Percentiles rank a stretch among this genome's conserved stretches.
Conservation (phyloP, 441 rosid species). For the Gossypium trilobum region DNA sequence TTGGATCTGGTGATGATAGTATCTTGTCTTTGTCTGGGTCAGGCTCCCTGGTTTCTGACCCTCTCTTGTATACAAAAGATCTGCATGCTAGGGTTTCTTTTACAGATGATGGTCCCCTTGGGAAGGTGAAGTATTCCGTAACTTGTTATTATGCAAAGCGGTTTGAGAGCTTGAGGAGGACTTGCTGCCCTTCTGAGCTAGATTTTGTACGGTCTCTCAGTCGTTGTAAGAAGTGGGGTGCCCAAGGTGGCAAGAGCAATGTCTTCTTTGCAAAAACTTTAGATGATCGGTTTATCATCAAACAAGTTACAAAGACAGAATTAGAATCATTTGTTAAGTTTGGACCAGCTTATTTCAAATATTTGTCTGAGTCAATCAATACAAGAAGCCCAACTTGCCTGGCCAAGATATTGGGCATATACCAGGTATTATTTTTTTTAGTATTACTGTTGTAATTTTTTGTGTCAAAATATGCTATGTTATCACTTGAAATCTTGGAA, state of each 20-base stretch:
- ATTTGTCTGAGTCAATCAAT: conserved; percentile 47
- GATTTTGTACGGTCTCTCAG: conserved; percentile 63
- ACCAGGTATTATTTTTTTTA: conserved; percentile 43
- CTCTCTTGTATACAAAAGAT: conserved; percentile 39
- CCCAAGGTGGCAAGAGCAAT: conserved; percentile 77
- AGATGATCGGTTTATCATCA: conserved; percentile 66
- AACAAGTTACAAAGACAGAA: conserved; percentile 72
- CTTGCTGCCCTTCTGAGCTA: conserved; percentile 56
- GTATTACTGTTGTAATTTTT: neutral
- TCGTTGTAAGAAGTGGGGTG: conserved; percentile 75
- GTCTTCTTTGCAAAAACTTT: conserved; percentile 69
- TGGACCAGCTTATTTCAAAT: conserved; percentile 53
- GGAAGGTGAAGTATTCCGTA: conserved; percentile 53
- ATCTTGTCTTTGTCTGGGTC: conserved; percentile 34
- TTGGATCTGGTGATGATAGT: conserved; percentile 41
- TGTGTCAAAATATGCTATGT: neutral
- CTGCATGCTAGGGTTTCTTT: conserved; percentile 51
- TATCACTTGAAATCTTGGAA: neutral
- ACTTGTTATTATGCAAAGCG: conserved; percentile 64
- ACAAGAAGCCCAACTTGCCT: conserved; percentile 62
- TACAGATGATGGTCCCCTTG: conserved; percentile 49
- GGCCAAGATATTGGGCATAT: conserved; percentile 69
- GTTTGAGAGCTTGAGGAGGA: conserved; percentile 63
- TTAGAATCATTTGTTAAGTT: conserved; percentile 68
- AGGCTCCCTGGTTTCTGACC: conserved; percentile 44